Evolutionary conservation across 2,329 filamentous ascomycete species (phyloP).

Genomic region (Aspergillus ochraceoroseus): DNA sequence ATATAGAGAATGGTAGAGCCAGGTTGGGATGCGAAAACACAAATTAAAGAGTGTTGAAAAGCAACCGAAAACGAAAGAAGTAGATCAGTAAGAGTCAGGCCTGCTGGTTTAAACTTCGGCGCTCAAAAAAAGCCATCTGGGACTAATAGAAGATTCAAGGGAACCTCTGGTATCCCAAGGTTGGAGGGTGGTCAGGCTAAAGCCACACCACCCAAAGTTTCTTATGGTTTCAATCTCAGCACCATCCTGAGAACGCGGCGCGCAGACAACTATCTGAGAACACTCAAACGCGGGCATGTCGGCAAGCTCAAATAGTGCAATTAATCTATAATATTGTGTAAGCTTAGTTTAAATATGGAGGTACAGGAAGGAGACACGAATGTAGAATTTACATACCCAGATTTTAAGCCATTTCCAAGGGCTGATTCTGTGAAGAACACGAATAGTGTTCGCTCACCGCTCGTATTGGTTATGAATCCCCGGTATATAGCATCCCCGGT

Average conservation of each 20-base stretch:
- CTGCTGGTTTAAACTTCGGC: conserved; percentile 64
- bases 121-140: conserved; percentile 77
- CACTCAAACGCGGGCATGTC: conserved; percentile 67
- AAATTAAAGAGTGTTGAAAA: not conserved
- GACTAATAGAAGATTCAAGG: conserved; percentile 61
- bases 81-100: no score
- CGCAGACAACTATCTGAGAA: conserved; percentile 70
- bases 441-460: conserved; percentile 70
- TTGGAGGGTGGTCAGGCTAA: conserved; percentile 74
- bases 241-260: conserved; percentile 65
- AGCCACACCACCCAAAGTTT: conserved; percentile 89
- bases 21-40: not conserved
- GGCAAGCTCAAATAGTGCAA: conserved; percentile 85
- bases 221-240: conserved; percentile 63
- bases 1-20: no score
- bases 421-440: conserved; percentile 77
- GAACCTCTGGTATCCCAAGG: conserved; percentile 58
- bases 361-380: not conserved
- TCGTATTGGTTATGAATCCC: conserved; percentile 71
- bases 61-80: no score
- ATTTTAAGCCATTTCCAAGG: conserved; percentile 73
- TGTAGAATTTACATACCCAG: conserved; percentile 59
- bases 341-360: conserved; percentile 1
- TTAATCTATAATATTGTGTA: conserved; percentile 54
- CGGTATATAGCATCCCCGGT: conserved; percentile 76